Percentiles rank a stretch among this genome's conserved stretches.
Evolutionary conservation across 2,329 filamentous ascomycete species (phyloP).

Genomic region (Phyllosticta paracitricarpa): DNA sequence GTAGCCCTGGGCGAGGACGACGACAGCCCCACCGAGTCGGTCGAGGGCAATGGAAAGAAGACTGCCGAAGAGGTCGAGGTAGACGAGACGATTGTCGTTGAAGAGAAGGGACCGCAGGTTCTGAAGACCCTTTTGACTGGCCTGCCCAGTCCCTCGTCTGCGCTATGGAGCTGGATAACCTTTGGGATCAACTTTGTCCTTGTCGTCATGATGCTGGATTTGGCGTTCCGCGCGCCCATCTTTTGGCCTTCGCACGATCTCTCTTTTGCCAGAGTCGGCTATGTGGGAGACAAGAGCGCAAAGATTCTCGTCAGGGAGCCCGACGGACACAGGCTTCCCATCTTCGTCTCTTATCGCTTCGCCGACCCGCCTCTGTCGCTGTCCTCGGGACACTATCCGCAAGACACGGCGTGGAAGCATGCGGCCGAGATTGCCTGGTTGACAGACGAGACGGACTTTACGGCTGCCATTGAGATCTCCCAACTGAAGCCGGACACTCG

Average conservation of each 20-base stretch:
- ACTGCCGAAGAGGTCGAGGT: slow-evolving; percentile 42
- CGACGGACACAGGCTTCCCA: slow-evolving; percentile 60
- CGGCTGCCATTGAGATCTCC: slow-evolving; percentile 56
- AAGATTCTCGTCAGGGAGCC: slow-evolving; percentile 80
- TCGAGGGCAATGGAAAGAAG: slow-evolving; percentile 31
- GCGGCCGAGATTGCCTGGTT: slow-evolving; percentile 56
- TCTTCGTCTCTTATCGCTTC: slow-evolving; percentile 55
- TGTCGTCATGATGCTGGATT: slow-evolving; percentile 62
- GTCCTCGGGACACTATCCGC: slow-evolving; percentile 41
- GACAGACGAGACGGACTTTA: slow-evolving; percentile 73
- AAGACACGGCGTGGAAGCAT: slow-evolving; percentile 54
- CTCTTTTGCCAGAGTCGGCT: slow-evolving; percentile 78
- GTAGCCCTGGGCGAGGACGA: slow-evolving; percentile 25
- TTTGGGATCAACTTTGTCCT: slow-evolving; percentile 63
- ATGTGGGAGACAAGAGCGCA: slow-evolving; percentile 70
- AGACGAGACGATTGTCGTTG: slow-evolving; percentile 51
- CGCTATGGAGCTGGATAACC: slow-evolving; percentile 55
- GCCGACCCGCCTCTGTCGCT: slow-evolving; percentile 32
- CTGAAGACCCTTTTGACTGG: slow-evolving; percentile 64
- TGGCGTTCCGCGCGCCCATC: slow-evolving; percentile 62
- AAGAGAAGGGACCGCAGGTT: slow-evolving; percentile 46
- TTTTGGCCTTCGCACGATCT: slow-evolving; percentile 64
- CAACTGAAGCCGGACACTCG: slow-evolving; percentile 58
- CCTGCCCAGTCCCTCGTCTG: slow-evolving; percentile 61
- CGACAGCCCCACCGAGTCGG: slow-evolving; percentile 17